A percentile compares a stretch with the other conserved stretches of the same genome.
phyloP scores from a whole-genome alignment of 164 flowering plant species.

The Aristolochia fimbriata region DNA sequence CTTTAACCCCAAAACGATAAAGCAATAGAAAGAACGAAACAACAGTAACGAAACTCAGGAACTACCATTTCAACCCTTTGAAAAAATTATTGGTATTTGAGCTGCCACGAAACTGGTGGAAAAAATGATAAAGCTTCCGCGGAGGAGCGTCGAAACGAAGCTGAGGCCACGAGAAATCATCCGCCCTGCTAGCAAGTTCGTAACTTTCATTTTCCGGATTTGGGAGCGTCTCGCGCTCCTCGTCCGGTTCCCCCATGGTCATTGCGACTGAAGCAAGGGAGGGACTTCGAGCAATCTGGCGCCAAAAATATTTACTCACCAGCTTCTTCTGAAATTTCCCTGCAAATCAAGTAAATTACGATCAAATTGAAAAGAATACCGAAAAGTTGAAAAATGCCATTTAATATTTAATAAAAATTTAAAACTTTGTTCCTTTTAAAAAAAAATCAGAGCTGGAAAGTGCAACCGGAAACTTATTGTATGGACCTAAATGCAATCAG shows the following conservation, averaged over 20 bases:
- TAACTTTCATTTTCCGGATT: constrained; percentile 10
- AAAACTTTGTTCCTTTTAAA: too few relatives aligned
- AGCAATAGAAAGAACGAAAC: neutral
- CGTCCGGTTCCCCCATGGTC: constrained; percentile 22
- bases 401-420: too few relatives aligned
- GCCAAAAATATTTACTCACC: too few relatives aligned
- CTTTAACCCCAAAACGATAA: neutral
- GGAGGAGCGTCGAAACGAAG: constrained; percentile 60
- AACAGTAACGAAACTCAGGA: neutral
- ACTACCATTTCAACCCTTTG: constrained; percentile 82
- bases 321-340: too few relatives aligned
- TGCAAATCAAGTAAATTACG: too few relatives aligned
- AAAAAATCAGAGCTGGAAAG: too few relatives aligned
- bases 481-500: too few relatives aligned
- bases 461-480: too few relatives aligned
- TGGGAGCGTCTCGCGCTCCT: constrained; percentile 11
- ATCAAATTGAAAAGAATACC: too few relatives aligned
- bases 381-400: too few relatives aligned
- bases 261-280: constrained; percentile 9
- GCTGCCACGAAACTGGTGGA: constrained; percentile 50
- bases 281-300: too few relatives aligned
- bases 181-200: neutral
- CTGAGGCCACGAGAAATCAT: constrained; percentile 36
- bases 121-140: constrained; percentile 48
- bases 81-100: constrained; percentile 77